Evolutionary conservation across 257 asterid species (phyloP).

Genomic region (Nyctanthes arbortristis): DNA sequence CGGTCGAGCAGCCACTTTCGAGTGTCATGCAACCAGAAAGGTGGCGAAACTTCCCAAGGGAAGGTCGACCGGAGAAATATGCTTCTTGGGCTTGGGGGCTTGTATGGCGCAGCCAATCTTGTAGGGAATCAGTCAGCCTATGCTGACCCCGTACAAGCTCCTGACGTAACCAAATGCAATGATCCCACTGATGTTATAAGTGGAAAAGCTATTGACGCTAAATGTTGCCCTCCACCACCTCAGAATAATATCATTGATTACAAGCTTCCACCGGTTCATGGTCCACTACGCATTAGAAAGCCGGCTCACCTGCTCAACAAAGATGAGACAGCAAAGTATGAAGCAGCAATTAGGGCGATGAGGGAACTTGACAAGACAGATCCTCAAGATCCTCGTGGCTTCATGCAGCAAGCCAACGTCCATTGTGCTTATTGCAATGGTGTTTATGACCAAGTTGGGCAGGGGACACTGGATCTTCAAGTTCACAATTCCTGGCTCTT

Average conservation of each 20-base stretch:
- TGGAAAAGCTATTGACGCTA: constrained; percentile 27
- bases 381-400: constrained; percentile 52
- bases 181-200: no score
- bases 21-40: no score
- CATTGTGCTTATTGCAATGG: constrained; percentile 59
- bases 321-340: constrained; percentile 36
- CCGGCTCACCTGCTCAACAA: constrained; percentile 37
- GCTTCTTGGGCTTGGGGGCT: no score
- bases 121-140: no score
- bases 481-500: constrained; percentile 41
- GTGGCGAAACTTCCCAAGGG: no score
- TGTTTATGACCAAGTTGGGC: constrained; percentile 44
- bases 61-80: no score
- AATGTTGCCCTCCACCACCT: constrained; percentile 56
- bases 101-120: no score
- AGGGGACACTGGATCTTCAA: no score
- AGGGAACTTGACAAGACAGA: constrained; percentile 38
- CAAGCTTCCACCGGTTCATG: constrained; percentile 34
- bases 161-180: no score
- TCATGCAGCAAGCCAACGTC: constrained; percentile 49
- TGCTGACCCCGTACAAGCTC: no score
- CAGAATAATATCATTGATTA: constrained; percentile 27
- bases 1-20: no score
- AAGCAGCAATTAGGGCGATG: constrained; percentile 38
- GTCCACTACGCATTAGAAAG: constrained; percentile 29